Conservation (phyloP, 2,329 filamentous ascomycete species). For the Eutypa lata region DNA sequence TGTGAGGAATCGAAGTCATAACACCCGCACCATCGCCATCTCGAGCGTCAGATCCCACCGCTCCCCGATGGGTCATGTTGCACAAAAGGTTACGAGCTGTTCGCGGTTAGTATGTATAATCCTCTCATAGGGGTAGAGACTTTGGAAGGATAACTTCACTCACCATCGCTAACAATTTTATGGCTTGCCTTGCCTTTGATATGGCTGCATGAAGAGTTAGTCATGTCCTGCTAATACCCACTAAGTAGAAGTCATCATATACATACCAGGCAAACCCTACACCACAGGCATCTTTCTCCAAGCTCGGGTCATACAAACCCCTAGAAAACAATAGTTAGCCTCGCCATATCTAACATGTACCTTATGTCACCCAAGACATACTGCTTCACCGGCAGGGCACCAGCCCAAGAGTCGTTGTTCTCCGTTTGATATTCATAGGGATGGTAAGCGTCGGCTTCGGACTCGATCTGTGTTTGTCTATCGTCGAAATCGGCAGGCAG, state of each 20-base stretch:
- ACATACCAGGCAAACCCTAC: conserved; percentile 92
- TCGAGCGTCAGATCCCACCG: conserved; percentile 94
- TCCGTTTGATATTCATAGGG: conserved; percentile 85
- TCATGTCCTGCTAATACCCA: conserved; percentile 5
- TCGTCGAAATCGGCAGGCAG: conserved; percentile 65
- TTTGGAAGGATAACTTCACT: conserved; percentile 31
- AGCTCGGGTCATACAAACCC: conserved; percentile 91
- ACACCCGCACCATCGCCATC: conserved; percentile 98
- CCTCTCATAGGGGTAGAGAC: neutral
- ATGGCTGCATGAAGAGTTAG: conserved; percentile 55
- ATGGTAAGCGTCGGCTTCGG: conserved; percentile 58
- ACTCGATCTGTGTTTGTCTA: conserved; percentile 60
- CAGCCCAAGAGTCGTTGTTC: conserved; percentile 86
- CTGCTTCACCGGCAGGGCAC: conserved; percentile 94
- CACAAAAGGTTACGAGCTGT: conserved; percentile 87
- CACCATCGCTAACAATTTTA: conserved; percentile 98
- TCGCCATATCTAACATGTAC: neutral
- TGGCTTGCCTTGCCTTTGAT: conserved; percentile 97
- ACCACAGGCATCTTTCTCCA: conserved; percentile 99
- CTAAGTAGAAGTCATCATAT: neutral
- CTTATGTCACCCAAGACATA: conserved; percentile 30
- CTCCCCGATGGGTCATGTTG: conserved; percentile 99
- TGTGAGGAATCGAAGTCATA: conserved; percentile 98
- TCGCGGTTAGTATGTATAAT: conserved; percentile 27
- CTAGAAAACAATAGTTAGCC: conserved; percentile 28